Evolutionary conservation across 352 stramenopile species (phyloP).

Genomic region (Pythium chondricola): DNA sequence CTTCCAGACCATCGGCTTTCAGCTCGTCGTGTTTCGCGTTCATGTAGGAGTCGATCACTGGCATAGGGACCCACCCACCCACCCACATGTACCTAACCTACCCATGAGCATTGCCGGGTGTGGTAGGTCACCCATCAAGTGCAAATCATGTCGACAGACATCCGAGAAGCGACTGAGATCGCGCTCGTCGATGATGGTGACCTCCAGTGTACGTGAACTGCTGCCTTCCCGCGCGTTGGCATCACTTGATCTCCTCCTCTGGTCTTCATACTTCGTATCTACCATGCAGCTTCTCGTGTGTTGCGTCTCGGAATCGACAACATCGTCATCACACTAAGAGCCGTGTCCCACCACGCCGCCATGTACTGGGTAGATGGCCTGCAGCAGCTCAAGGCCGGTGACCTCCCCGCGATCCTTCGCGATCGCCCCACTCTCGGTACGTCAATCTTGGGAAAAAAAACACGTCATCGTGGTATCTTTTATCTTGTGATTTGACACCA

Average conservation of each 20-base stretch:
- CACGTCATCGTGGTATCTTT: constrained; percentile 1
- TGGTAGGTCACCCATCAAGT: constrained; percentile 57
- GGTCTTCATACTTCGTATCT: not conserved
- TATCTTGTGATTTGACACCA: not conserved
- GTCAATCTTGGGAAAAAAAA: too few relatives aligned
- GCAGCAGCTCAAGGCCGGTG: constrained; percentile 39
- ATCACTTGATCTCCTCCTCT: not conserved
- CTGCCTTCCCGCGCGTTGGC: not conserved
- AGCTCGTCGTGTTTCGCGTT: constrained; percentile 64
- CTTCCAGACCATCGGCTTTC: constrained; percentile 65
- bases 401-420: constrained; percentile 30
- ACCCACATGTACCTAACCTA: too few relatives aligned
- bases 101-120: too few relatives aligned
- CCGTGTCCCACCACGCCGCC: constrained; percentile 56
- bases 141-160: constrained; percentile 64
- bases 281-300: constrained; percentile 21
- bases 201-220: constrained; percentile 1
- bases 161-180: constrained; percentile 56
- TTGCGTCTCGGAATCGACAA: constrained; percentile 60
- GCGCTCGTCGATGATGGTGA: constrained; percentile 28
- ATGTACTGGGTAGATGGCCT: constrained; percentile 69
- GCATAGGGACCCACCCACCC: too few relatives aligned
- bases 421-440: constrained; percentile 45
- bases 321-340: constrained; percentile 58
- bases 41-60: constrained; percentile 28